phyloP scores from a whole-genome alignment of 768 basidiomycete species.

The Lactarius vividus region DNA sequence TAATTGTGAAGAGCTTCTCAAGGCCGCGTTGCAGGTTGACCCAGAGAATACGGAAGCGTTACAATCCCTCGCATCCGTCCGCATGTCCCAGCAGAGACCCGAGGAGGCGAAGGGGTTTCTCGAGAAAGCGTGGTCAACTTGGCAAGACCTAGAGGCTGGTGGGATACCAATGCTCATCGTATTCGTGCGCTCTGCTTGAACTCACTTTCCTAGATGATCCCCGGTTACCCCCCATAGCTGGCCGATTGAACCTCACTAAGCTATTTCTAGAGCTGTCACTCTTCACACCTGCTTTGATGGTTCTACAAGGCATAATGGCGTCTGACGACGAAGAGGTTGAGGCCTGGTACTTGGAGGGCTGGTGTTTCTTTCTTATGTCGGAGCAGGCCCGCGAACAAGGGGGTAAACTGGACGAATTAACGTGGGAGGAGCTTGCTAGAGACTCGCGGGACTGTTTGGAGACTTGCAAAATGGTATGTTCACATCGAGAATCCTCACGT shows the following conservation, averaged over 20 bases:
- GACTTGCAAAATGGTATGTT: slow-evolving; percentile 71
- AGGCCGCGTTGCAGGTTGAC: slow-evolving; percentile 68
- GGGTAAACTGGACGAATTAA: slow-evolving; percentile 45
- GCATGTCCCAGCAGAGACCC: slow-evolving; percentile 81
- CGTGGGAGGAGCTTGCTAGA: slow-evolving; percentile 74
- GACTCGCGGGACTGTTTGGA: slow-evolving; percentile 81
- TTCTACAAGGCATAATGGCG: slow-evolving; percentile 76
- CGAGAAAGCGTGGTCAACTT: slow-evolving; percentile 62
- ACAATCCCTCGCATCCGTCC: slow-evolving; percentile 77
- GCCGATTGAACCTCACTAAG: slow-evolving; percentile 71
- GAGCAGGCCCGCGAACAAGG: slow-evolving; percentile 63
- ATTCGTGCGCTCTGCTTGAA: background rate
- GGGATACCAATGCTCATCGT: slow-evolving; percentile 17
- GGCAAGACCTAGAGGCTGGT: slow-evolving; percentile 68
- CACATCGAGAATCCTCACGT: background rate
- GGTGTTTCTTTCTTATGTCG: slow-evolving; percentile 85
- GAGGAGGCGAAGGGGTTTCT: slow-evolving; percentile 76
- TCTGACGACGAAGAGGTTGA: slow-evolving; percentile 85
- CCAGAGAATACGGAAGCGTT: slow-evolving; percentile 76
- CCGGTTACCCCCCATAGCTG: slow-evolving; percentile 66
- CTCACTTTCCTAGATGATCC: slow-evolving; percentile 51
- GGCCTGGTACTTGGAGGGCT: slow-evolving; percentile 93
- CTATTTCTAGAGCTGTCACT: slow-evolving; percentile 75
- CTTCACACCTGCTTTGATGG: slow-evolving; percentile 67
- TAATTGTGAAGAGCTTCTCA: slow-evolving; percentile 75